A percentile compares a stretch with the other conserved stretches of the same genome.
phyloP scores from a whole-genome alignment of 495 filamentous ascomycete genomes.

The Hypoxylon perforatum region DNA sequence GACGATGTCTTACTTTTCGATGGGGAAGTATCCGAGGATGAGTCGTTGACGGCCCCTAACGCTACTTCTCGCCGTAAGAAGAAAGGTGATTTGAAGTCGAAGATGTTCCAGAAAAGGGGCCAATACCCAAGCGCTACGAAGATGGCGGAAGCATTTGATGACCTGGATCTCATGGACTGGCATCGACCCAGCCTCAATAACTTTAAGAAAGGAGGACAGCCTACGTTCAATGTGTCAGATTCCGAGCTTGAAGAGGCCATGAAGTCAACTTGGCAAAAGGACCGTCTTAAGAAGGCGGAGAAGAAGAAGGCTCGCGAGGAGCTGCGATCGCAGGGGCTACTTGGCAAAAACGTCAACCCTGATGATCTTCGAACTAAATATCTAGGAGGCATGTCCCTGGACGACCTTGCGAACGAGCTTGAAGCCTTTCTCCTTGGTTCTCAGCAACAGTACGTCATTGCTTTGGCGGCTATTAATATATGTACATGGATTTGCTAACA shows the following conservation, averaged over 20 bases:
- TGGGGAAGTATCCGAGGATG: slow-evolving; percentile 35
- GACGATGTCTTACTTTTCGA: slow-evolving; percentile 69
- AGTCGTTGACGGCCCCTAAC: slow-evolving; percentile 22
- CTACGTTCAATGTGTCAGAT: slow-evolving; percentile 72
- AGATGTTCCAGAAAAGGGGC: slow-evolving; percentile 39
- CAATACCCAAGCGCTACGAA: slow-evolving; percentile 68
- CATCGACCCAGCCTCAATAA: slow-evolving; percentile 63
- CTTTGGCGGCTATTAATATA: background rate
- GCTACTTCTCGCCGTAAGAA: slow-evolving; percentile 31
- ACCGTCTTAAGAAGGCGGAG: slow-evolving; percentile 82
- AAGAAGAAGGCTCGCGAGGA: slow-evolving; percentile 83
- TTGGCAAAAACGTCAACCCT: slow-evolving; percentile 73
- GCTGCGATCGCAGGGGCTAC: slow-evolving; percentile 78
- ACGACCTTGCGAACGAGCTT: slow-evolving; percentile 79
- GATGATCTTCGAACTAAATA: slow-evolving; percentile 79
- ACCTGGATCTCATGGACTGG: slow-evolving; percentile 86
- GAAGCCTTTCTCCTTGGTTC: slow-evolving; percentile 73
- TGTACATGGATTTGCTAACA: slow-evolving; percentile 29
- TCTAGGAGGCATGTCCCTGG: slow-evolving; percentile 72
- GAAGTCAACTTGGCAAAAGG: slow-evolving; percentile 73
- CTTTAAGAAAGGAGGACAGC: slow-evolving; percentile 55
- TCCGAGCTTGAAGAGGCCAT: slow-evolving; percentile 76
- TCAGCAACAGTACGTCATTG: slow-evolving; percentile 67
- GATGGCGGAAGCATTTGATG: slow-evolving; percentile 79
- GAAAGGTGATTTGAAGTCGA: slow-evolving; percentile 37